Percentiles rank a stretch among this genome's conserved stretches.
Evolutionary conservation across 2,329 filamentous ascomycete genomes (phyloP).

Genomic region (Diaporthe australafricana): DNA sequence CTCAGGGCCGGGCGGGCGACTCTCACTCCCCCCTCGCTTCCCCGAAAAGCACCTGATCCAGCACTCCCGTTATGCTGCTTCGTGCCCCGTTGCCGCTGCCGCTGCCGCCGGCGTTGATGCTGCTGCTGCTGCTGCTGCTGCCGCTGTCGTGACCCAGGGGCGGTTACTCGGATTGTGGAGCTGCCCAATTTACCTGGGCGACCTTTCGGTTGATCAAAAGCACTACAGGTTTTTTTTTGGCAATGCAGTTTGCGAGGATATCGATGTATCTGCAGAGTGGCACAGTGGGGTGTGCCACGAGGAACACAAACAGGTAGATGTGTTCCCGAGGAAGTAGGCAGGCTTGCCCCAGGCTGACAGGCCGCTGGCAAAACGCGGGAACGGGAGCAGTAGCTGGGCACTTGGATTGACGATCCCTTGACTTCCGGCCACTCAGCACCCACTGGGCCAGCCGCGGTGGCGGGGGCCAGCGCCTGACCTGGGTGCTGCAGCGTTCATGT

Average conservation of each 20-base stretch:
- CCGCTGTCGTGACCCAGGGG: constrained; percentile 30
- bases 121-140: constrained; percentile 10
- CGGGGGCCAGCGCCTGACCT: constrained; percentile 31
- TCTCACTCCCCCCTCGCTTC: not conserved
- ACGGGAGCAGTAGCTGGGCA: constrained; percentile 9
- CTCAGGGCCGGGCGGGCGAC: constrained; percentile 21
- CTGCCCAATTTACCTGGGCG: not conserved
- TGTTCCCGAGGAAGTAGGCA: not conserved
- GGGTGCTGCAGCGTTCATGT: constrained; percentile 29
- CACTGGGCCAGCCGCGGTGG: constrained; percentile 31
- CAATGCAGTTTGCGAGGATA: not conserved
- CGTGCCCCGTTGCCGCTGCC: not conserved
- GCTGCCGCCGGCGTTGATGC: constrained; percentile 23
- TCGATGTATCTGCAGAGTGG: not conserved
- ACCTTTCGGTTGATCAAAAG: constrained; percentile 4
- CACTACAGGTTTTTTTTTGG: not conserved
- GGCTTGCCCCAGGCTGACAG: not conserved
- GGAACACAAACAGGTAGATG: not conserved
- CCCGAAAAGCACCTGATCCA: constrained; percentile 22
- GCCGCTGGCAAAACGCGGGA: constrained; percentile 5
- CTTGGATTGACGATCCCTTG: constrained; percentile 31
- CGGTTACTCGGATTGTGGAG: constrained; percentile 24
- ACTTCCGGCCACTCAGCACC: constrained; percentile 26
- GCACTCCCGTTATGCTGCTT: constrained; percentile 27
- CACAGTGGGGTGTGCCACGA: not conserved